Conservation (phyloP, 768 basidiomycete genomes). For the Lentinus brumalis region DNA sequence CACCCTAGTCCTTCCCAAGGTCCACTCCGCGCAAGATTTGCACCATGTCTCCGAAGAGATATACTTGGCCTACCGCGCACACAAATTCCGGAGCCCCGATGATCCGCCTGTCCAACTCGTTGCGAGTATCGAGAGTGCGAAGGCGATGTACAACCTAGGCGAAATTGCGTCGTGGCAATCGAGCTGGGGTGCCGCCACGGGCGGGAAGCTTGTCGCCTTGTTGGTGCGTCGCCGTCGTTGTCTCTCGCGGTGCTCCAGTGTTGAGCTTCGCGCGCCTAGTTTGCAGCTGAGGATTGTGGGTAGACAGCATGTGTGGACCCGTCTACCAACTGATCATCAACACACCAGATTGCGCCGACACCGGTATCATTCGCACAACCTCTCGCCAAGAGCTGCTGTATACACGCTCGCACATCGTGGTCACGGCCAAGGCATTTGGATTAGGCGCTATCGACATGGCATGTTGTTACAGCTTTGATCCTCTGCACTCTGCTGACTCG, state of each 20-base stretch:
- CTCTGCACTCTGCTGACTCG: background rate
- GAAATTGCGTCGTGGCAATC: constrained; percentile 74
- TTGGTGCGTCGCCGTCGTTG: constrained; percentile 49
- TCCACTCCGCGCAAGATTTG: constrained; percentile 70
- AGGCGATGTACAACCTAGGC: constrained; percentile 63
- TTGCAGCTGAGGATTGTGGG: constrained; percentile 93
- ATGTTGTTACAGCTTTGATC: constrained; percentile 2
- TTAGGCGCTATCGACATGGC: constrained; percentile 93
- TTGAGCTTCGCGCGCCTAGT: constrained; percentile 47
- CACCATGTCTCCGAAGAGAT: constrained; percentile 56
- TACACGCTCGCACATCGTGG: constrained; percentile 80
- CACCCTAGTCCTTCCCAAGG: constrained; percentile 84
- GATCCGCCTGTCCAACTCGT: constrained; percentile 56
- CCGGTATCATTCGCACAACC: constrained; percentile 74
- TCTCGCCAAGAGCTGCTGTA: constrained; percentile 79
- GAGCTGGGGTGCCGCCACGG: constrained; percentile 42
- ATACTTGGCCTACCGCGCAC: constrained; percentile 31
- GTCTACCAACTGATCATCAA: background rate
- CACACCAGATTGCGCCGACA: constrained; percentile 81
- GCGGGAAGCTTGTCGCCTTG: constrained; percentile 62
- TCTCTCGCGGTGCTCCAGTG: background rate
- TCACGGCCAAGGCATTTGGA: constrained; percentile 80
- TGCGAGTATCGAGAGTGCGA: constrained; percentile 86
- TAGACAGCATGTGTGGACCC: background rate
- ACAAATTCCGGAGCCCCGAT: constrained; percentile 19